Conservation (phyloP, 2,329 filamentous ascomycete genomes). For the Exophiala aquamarina region DNA sequence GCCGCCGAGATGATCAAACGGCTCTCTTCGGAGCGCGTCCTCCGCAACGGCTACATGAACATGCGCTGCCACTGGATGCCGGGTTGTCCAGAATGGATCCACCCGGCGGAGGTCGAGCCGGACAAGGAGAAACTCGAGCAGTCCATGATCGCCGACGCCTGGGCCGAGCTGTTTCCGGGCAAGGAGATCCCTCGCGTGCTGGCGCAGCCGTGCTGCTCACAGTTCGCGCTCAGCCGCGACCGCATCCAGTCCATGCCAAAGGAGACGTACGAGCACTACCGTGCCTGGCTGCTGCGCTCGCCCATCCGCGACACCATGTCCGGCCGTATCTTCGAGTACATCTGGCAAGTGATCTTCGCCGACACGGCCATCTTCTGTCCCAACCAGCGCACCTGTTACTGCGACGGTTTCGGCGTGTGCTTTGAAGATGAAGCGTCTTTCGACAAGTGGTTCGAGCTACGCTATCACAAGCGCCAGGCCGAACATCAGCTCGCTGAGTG, state of each 20-base stretch:
- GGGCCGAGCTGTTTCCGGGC: slow-evolving; percentile 49
- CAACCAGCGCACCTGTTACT: slow-evolving; percentile 59
- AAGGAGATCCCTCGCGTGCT: slow-evolving; percentile 49
- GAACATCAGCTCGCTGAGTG: slow-evolving; percentile 44
- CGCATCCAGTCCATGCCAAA: slow-evolving; percentile 55
- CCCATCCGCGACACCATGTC: slow-evolving; percentile 55
- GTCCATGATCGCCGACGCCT: slow-evolving; percentile 44
- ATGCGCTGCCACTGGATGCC: slow-evolving; percentile 59
- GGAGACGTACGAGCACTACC: slow-evolving; percentile 56
- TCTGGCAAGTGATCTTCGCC: slow-evolving; percentile 65
- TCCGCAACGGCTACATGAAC: slow-evolving; percentile 59
- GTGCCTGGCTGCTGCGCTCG: slow-evolving; percentile 62
- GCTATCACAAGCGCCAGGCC: slow-evolving; percentile 41
- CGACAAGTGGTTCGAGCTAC: slow-evolving; percentile 49
- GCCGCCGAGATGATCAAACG: slow-evolving; percentile 51
- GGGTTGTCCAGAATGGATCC: slow-evolving; percentile 61
- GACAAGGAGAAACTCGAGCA: slow-evolving; percentile 49
- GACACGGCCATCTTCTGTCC: slow-evolving; percentile 46
- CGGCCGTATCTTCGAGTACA: slow-evolving; percentile 63
- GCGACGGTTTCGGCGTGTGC: slow-evolving; percentile 64
- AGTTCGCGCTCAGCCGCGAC: slow-evolving; percentile 62
- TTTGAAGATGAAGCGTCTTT: slow-evolving; percentile 54
- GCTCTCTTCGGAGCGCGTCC: slow-evolving; percentile 53
- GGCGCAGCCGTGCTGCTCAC: slow-evolving; percentile 63
- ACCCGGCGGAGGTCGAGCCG: slow-evolving; percentile 41